Conservation (phyloP, 1,284 basidiomycete species). For the Peniophora sp. region DNA sequence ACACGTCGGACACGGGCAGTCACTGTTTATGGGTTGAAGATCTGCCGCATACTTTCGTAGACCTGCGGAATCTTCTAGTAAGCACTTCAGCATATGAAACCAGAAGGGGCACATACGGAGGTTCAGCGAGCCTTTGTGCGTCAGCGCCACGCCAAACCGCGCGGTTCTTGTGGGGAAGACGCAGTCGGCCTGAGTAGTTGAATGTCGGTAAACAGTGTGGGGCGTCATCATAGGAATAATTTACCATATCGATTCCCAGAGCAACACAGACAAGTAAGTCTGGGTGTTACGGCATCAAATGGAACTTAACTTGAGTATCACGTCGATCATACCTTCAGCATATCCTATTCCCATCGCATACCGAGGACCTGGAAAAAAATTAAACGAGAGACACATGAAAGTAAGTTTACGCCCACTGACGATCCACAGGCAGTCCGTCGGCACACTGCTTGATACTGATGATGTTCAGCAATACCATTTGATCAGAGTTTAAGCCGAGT, state of each 20-base stretch:
- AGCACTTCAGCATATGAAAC: not conserved
- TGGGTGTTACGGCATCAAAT: slow-evolving; percentile 19
- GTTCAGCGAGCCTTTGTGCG: slow-evolving; percentile 71
- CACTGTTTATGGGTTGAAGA: slow-evolving; percentile 60
- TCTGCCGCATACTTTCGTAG: slow-evolving; percentile 64
- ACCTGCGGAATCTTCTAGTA: slow-evolving; percentile 26
- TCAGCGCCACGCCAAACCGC: slow-evolving; percentile 80
- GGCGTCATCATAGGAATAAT: slow-evolving; percentile 5
- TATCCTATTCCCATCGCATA: slow-evolving; percentile 88
- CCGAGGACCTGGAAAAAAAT: slow-evolving; percentile 49
- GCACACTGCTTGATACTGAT: slow-evolving; percentile 74
- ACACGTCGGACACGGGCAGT: slow-evolving; percentile 79
- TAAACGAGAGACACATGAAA: slow-evolving; percentile 4
- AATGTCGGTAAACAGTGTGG: not conserved
- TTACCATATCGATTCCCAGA: slow-evolving; percentile 82
- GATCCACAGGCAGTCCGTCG: slow-evolving; percentile 62
- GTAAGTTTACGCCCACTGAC: slow-evolving; percentile 31
- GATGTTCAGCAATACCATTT: slow-evolving; percentile 1
- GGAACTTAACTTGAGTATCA: too few species aligned
- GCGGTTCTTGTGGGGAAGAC: slow-evolving; percentile 86
- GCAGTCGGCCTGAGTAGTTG: slow-evolving; percentile 63
- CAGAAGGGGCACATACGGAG: slow-evolving; percentile 41
- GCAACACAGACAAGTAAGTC: slow-evolving; percentile 83
- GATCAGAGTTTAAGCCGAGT: not conserved
- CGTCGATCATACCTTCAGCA: slow-evolving; percentile 62